phyloP scores from a whole-genome alignment of 768 basidiomycete species.

The Hericium erinaceus region DNA sequence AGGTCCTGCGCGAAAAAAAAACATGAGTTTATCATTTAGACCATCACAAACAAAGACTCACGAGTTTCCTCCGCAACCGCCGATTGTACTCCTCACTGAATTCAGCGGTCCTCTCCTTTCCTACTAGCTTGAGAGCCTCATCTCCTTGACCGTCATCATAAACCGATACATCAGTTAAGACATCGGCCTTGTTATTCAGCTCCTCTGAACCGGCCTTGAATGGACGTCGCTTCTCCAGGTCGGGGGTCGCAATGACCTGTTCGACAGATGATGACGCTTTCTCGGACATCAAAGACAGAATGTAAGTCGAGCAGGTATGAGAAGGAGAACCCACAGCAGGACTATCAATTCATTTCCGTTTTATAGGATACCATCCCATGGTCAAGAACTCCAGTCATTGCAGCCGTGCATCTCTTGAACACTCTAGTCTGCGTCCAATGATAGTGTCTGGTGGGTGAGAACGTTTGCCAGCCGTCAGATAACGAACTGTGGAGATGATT shows the following conservation, averaged over 20 bases:
- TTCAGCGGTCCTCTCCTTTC: conserved; percentile 35
- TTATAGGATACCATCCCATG: neutral
- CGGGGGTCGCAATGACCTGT: neutral
- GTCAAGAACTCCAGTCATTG: neutral
- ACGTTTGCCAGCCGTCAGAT: no score
- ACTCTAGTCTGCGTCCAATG: neutral
- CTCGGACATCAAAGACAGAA: neutral
- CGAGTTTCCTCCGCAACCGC: conserved; percentile 49
- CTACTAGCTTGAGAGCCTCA: conserved; percentile 54
- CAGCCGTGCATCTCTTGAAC: neutral
- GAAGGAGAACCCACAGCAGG: neutral
- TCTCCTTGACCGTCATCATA: conserved; percentile 38
- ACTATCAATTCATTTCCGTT: neutral
- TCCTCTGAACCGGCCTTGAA: neutral
- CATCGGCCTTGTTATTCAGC: conserved; percentile 26
- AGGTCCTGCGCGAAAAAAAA: conserved; percentile 28
- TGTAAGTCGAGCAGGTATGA: neutral
- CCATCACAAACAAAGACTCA: conserved; percentile 18
- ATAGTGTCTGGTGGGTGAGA: no score
- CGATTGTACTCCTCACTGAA: conserved; percentile 57
- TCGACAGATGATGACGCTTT: neutral
- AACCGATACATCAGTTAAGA: conserved; percentile 15
- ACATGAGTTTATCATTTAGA: neutral
- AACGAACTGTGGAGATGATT: no score
- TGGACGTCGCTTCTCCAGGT: conserved; percentile 13